Conservation (phyloP, 345 rosid genomes). For the Carallia pectinifolia region DNA sequence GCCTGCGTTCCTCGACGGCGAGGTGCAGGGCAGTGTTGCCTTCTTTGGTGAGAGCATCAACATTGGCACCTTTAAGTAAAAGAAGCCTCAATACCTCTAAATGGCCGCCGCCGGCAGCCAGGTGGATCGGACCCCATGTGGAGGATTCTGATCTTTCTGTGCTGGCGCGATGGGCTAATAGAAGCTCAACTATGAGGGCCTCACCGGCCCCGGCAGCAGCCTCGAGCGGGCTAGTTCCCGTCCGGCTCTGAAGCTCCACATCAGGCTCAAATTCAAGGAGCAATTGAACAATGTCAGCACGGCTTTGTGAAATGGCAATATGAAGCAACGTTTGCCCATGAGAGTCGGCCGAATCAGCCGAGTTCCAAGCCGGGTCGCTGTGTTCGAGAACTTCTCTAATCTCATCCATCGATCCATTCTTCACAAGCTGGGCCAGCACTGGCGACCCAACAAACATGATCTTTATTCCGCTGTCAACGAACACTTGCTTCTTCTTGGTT, state of each 20-base stretch:
- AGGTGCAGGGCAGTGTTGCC: slow-evolving; percentile 53
- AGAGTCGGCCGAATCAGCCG: slow-evolving; percentile 40
- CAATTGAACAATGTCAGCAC: slow-evolving; percentile 53
- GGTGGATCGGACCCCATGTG: slow-evolving; percentile 49
- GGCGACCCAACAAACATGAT: slow-evolving; percentile 57
- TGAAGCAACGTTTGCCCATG: slow-evolving; percentile 54
- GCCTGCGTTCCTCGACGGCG: slow-evolving; percentile 42
- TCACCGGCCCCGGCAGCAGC: slow-evolving; percentile 52
- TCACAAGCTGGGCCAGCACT: slow-evolving; percentile 45
- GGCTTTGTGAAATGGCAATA: slow-evolving; percentile 44
- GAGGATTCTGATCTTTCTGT: slow-evolving; percentile 45
- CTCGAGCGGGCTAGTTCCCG: slow-evolving; percentile 49
- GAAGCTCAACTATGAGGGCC: slow-evolving; percentile 52
- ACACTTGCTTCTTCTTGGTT: slow-evolving; percentile 59
- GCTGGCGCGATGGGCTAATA: slow-evolving; percentile 48
- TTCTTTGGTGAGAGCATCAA: slow-evolving; percentile 42
- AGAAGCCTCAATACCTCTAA: slow-evolving; percentile 50
- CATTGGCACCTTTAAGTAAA: slow-evolving; percentile 47
- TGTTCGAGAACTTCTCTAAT: slow-evolving; percentile 55
- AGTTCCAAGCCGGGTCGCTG: slow-evolving; percentile 48
- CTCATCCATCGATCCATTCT: slow-evolving; percentile 51
- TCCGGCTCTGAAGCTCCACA: slow-evolving; percentile 37
- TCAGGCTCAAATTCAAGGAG: slow-evolving; percentile 52
- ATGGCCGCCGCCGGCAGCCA: slow-evolving; percentile 45
- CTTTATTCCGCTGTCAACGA: slow-evolving; percentile 53